A percentile compares a stretch with the other conserved stretches of the same genome.
phyloP scores from a whole-genome alignment of 176 grass and related monocot species.

The Juncus effusus region DNA sequence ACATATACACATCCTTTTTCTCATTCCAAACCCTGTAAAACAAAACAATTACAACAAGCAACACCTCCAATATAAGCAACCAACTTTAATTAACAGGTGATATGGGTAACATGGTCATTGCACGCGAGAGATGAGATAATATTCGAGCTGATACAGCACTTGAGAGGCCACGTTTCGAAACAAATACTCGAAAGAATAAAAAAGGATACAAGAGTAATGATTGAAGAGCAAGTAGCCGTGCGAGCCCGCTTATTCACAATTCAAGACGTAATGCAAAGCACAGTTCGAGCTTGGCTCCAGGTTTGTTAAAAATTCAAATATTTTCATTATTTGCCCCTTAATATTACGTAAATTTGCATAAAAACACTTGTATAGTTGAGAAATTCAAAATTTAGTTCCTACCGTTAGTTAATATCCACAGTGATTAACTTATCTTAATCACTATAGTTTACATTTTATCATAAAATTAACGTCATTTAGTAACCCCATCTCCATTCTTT shows the following conservation, averaged over 20 bases:
- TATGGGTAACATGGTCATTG: constrained; percentile 54
- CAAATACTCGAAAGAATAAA: constrained; percentile 33
- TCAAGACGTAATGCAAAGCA: constrained; percentile 52
- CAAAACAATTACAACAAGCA: not conserved
- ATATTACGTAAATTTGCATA: too few species aligned
- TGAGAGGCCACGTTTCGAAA: constrained; percentile 31
- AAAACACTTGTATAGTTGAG: too few species aligned
- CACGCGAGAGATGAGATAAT: constrained; percentile 55
- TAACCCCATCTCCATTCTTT: not conserved
- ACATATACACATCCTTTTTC: not conserved
- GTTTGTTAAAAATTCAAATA: not conserved
- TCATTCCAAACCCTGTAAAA: constrained; percentile 1
- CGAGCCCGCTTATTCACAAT: constrained; percentile 39
- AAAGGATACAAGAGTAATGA: constrained; percentile 37
- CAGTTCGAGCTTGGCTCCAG: constrained; percentile 45
- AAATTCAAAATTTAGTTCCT: too few species aligned
- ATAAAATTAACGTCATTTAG: too few species aligned
- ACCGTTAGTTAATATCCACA: not conserved
- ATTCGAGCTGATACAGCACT: constrained; percentile 40
- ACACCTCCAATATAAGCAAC: too few species aligned
- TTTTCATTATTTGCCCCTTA: too few species aligned
- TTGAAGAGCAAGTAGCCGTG: constrained; percentile 47
- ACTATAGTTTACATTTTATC: not conserved
- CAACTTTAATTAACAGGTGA: constrained; percentile 34
- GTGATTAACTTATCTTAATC: constrained; percentile 6